Evolutionary conservation across 2,329 filamentous ascomycete species (phyloP), one percentile per base, ranked within the genome.

Genomic region (Alternaria sp.): DNA sequence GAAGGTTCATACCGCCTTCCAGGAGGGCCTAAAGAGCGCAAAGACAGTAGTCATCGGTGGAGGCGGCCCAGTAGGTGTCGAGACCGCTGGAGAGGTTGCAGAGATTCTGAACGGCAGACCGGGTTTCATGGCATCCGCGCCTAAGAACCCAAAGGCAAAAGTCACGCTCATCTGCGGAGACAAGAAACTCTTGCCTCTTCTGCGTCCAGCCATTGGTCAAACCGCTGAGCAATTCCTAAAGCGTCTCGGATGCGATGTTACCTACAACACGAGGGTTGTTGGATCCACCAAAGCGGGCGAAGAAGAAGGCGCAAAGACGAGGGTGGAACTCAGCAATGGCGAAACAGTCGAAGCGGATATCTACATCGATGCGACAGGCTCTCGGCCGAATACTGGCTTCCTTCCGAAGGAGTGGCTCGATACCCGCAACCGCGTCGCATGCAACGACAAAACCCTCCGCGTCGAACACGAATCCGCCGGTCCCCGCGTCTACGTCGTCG

Each of bases 341-440:
- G 80, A 83, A 57, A 81, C 79, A 4, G 68, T 85, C 61, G 79
- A 80, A 0, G 82, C 83, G 6, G 86, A 88, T 67, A 72, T 87
- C 54, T 88, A 86, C 73, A 84, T 89, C 62, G 82, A 84, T 17
- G 85, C 84, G 9, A 84, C 83, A 1, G 87, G 86, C 17, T 81
- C 81, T 10, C 76, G 78, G 15, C 86, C 86, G 0, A 88, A 87
- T 73, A 86, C 83, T 26, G 77, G 76, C 32, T 89, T 85, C 72
- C 78, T 89, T 1, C 85, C 87, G 2, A 73, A 77, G 13, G 76
- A 81, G 3, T 83, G 85, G 73, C 80, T 88, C 13, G 79, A 83
- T 63, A 76, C 76, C n/a, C 78, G 77, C 53, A 84, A 84, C 44
- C 84, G 82, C 68, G 83, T 89, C 23, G 79, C 79, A 26, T 74